phyloP scores from a whole-genome alignment of 2,329 filamentous ascomycete species.

The Trichoderma lentiforme region DNA sequence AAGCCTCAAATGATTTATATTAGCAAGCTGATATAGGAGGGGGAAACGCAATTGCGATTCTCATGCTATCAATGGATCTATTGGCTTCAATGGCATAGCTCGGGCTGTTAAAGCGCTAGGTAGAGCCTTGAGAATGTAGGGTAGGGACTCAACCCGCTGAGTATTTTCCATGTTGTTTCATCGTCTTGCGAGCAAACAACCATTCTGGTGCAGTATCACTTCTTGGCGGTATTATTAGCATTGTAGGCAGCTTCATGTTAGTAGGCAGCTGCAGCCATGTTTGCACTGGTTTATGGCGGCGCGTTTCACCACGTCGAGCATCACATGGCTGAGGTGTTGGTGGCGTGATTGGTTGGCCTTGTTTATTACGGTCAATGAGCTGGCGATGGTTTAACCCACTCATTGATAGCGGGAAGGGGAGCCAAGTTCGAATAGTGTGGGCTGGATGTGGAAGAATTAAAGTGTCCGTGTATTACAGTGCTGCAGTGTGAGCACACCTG shows the following conservation, averaged over 20 bases:
- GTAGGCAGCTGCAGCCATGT: background rate
- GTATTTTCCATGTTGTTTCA: background rate
- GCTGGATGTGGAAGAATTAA: background rate
- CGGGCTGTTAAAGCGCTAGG: rapidly evolving
- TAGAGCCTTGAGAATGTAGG: background rate
- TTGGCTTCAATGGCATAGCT: background rate
- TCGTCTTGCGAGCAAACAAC: background rate
- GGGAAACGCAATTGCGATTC: background rate
- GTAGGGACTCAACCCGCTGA: background rate
- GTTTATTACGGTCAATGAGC: background rate
- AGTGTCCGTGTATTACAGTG: background rate
- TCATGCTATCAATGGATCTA: background rate
- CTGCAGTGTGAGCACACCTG: background rate
- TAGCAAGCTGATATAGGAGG: background rate
- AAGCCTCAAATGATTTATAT: background rate
- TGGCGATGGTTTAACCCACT: background rate
- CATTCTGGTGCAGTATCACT: background rate
- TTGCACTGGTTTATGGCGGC: background rate
- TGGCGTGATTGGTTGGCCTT: background rate
- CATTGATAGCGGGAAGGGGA: background rate
- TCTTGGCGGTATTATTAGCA: background rate
- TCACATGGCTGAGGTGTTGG: background rate
- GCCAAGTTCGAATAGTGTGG: background rate
- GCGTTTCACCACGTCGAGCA: background rate
- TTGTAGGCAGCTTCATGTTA: background rate